Percentiles rank a stretch among this genome's conserved stretches.
Conservation (phyloP, 2,329 filamentous ascomycete species). For the Cladosporium sp. region DNA sequence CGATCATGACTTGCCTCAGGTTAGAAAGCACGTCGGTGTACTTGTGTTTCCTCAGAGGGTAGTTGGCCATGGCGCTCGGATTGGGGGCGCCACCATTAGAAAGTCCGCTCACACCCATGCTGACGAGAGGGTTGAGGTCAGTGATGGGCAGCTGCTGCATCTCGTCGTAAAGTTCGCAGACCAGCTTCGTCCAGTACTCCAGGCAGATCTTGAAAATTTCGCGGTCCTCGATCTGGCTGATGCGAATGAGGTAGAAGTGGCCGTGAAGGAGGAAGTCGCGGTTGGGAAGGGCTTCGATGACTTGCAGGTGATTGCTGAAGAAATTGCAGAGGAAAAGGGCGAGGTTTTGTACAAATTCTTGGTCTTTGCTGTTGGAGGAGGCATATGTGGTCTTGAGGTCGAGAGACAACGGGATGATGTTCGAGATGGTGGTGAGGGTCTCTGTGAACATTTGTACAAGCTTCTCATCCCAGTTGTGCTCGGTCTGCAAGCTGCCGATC, state of each 20-base stretch:
- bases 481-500: conserved; percentile 89
- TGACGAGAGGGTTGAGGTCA: conserved; percentile 84
- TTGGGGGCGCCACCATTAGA: conserved; percentile 80
- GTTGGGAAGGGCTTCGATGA: conserved; percentile 95
- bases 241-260: conserved; percentile 96
- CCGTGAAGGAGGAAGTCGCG: conserved; percentile 90
- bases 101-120: conserved; percentile 65
- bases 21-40: conserved; percentile 93
- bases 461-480: conserved; percentile 85
- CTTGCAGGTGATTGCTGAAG: conserved; percentile 85
- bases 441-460: conserved; percentile 98
- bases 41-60: conserved; percentile 95
- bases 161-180: conserved; percentile 96
- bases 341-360: conserved; percentile 96
- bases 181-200: conserved; percentile 98
- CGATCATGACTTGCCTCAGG: conserved; percentile 95
- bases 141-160: conserved; percentile 95
- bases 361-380: conserved; percentile 84
- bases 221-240: conserved; percentile 96
- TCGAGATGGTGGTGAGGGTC: conserved; percentile 84
- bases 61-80: conserved; percentile 77
- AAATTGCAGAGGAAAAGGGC: conserved; percentile 96
- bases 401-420: conserved; percentile 84
- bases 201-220: conserved; percentile 99
- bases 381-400: conserved; percentile 90